Evolutionary conservation across 352 stramenopile genomes (phyloP), one percentile per base, ranked within the genome.

Genomic region (Globisporangium heterothallicum): DNA sequence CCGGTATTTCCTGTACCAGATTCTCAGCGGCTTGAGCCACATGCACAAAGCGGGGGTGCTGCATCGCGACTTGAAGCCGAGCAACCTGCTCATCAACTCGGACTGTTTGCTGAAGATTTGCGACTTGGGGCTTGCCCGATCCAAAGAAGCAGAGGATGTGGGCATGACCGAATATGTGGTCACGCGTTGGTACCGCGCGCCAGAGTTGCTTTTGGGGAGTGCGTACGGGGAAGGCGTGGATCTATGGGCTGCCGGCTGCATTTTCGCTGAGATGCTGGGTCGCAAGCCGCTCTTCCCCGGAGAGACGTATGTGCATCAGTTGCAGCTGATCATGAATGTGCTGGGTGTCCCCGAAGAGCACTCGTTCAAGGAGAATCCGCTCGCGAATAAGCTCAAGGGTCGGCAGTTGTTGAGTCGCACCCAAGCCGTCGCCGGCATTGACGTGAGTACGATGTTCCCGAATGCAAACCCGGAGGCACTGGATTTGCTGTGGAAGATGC

Each of bases 71-170:
- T 57, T 94, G 6, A 94, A 94, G 62, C 84, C 84, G 0, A 92
- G 83, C 53, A 94, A 94, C 35, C 43, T 94, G 59, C 82, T 94
- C 32, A 88, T 93, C 55, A 94, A 94, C 59, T 93, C 82, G 16
- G 97, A 98, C 60, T 98, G 94, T 48, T 77, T 98, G 62, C 77
- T 98, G 35, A 98, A 98, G 68, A 96, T 98, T 59, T 98, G 95
- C 69, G 95, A 98, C 59, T 88, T 98, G 40, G 95, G 95, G 19
- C 74, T 98, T 9, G 92, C 93, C 30, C 86, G 95, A 13, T 89
- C 82, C 0, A 91, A 84, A 55, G 84, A 94, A 57, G 70, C 77
- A 0, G 81, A 94, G 25, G 84, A 94, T 44, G 69, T 90, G 6
- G 92, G 94, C 24, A 94, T 98, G 75, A 95, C 86, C 4, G 85